Evolutionary conservation across 208 protist genomes (phyloP).

Genomic region (Leishmania lainsoni): DNA sequence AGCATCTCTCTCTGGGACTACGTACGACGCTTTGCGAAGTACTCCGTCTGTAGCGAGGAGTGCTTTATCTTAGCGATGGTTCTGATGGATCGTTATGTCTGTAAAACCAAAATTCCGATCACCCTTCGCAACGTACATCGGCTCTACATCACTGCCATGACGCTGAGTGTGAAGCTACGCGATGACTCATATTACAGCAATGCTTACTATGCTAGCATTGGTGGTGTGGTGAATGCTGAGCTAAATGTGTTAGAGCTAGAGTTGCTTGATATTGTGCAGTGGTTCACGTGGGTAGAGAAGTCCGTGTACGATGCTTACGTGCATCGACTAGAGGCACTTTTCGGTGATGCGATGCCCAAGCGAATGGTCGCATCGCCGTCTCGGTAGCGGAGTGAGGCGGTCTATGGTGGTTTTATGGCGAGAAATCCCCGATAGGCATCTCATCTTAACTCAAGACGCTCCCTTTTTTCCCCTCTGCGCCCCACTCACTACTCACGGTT

Average conservation of each 20-base stretch:
- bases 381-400: not conserved
- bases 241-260: constrained; percentile 89
- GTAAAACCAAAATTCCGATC: constrained; percentile 52
- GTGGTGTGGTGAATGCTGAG: constrained; percentile 79
- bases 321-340: constrained; percentile 40
- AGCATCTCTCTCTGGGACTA: constrained; percentile 90
- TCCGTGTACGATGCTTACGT: constrained; percentile 60
- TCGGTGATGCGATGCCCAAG: constrained; percentile 25
- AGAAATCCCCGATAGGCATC: not conserved
- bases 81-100: constrained; percentile 89
- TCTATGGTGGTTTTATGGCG: no score
- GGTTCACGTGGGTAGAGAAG: constrained; percentile 81
- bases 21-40: constrained; percentile 90
- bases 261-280: constrained; percentile 82
- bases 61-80: constrained; percentile 92
- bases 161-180: constrained; percentile 89
- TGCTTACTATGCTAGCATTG: constrained; percentile 90
- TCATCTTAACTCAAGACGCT: not conserved
- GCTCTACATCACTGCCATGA: constrained; percentile 84
- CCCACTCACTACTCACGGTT: not conserved
- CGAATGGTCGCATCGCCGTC: not conserved
- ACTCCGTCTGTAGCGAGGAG: constrained; percentile 86
- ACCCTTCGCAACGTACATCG: constrained; percentile 79
- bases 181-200: constrained; percentile 94
- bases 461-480: not conserved